Evolutionary conservation across 495 filamentous ascomycete species (phyloP), one percentile per base, ranked within the genome.

Genomic region (Penicillium diatomitis): DNA sequence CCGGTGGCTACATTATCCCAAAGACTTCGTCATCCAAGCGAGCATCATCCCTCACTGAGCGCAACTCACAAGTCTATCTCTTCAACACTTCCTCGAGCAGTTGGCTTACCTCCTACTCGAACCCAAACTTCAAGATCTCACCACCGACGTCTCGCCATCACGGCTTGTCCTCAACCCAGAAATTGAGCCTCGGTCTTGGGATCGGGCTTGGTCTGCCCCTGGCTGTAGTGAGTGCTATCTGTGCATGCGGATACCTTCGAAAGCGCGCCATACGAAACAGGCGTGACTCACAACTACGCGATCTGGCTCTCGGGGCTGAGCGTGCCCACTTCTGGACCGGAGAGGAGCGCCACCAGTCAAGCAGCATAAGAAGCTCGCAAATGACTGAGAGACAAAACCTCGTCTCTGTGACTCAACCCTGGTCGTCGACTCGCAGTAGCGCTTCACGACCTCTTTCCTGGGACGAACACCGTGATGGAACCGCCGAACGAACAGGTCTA

Each of bases 1-100:
- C 83, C 39, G 91, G 91, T 10, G 91, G 91, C 2, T 89, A 86
- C 52, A 70, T 58, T 7, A 94, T 95, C 47, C 65, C 79, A 6
- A 63, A 61, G 31, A 56, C 68, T 11, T 44, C 41, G 8, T 67
- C 77, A 3, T 65, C 58, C 4, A 77, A 70, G 64, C 66, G 64
- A 53, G 58, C 49, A 51, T 56, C 52, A 54, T 56, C 63, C 59
- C 49, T 57, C 43, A 54, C 47, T 11, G 49, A 53, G 44, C 47
- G 48, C 30, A 82, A 75, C 52, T 66, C 63, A 0, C 60, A 72
- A 40, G 67, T 77, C 10, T 80, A 81, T 52, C 85, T 96, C 49
- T 87, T 88, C 54, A 92, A 96, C 56, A 73, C 85, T 8, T 87
- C 85, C 2, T 86, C 86, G 3, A 79, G 76, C 58, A 70, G 63